Evolutionary conservation across 2,329 filamentous ascomycete species (phyloP).

Genomic region (Colletotrichum destructivum): DNA sequence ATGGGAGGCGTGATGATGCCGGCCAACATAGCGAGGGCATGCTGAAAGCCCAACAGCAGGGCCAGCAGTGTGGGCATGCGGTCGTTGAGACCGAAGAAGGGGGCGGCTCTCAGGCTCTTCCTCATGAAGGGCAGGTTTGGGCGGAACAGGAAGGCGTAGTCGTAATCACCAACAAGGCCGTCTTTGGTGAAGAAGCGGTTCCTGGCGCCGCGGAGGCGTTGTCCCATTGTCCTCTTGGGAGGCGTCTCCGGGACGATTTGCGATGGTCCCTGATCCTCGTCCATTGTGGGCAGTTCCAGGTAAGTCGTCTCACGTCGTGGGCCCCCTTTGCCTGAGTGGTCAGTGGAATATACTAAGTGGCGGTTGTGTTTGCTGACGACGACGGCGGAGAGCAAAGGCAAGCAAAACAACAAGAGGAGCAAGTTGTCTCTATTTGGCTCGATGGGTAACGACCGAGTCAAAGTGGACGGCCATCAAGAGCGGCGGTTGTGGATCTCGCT

Average conservation of each 20-base stretch:
- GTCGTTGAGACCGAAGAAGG: conserved; percentile 89
- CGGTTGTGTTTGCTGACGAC: neutral
- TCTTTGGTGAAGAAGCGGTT: conserved; percentile 71
- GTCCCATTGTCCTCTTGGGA: conserved; percentile 52
- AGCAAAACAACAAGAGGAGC: conserved; percentile 1
- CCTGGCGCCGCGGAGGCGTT: conserved; percentile 51
- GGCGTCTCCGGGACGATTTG: conserved; percentile 61
- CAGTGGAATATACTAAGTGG: neutral
- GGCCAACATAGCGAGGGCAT: conserved; percentile 83
- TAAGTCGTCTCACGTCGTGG: conserved; percentile 2
- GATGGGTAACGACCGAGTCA: conserved; percentile 5
- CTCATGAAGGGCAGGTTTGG: conserved; percentile 88
- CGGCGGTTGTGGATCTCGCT: conserved; percentile 15
- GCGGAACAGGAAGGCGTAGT: conserved; percentile 90
- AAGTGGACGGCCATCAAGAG: neutral
- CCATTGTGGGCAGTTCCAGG: conserved; percentile 57
- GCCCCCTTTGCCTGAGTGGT: neutral
- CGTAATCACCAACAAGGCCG: conserved; percentile 87
- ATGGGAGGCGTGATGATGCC: conserved; percentile 85
- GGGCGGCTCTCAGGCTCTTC: conserved; percentile 70
- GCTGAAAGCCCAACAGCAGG: conserved; percentile 83
- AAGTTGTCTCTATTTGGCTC: neutral
- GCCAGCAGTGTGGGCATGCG: conserved; percentile 82
- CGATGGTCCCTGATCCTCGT: conserved; percentile 69
- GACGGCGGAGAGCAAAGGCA: neutral